These are phyloP conservation scores for Hypoxylon sp. DNA, from an alignment of 2,329 filamentous ascomycete genomes.

Conservation along the genomic window DNA sequence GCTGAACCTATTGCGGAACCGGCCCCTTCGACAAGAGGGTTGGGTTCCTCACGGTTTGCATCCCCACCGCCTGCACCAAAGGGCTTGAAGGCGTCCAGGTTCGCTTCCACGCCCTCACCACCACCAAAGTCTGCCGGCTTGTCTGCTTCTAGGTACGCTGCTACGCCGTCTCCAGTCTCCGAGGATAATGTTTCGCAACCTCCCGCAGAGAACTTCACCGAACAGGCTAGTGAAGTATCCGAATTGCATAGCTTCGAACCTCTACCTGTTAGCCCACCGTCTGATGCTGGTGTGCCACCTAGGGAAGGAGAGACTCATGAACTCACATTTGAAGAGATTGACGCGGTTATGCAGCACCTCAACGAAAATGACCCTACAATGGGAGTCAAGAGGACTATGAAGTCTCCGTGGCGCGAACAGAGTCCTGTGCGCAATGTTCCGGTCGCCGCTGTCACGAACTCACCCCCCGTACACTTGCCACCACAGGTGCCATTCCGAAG, in stretches of 20 bases:
- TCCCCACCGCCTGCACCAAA: conserved; percentile 55
- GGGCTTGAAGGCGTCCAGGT: conserved; percentile 64
- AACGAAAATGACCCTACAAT: conserved; percentile 80
- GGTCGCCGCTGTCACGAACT: conserved; percentile 58
- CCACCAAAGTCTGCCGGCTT: conserved; percentile 61
- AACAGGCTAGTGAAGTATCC: conserved; percentile 44
- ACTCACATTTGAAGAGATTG: conserved; percentile 84
- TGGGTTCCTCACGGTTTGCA: conserved; percentile 55
- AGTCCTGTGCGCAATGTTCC: conserved; percentile 59
- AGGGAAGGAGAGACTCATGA: conserved; percentile 54
- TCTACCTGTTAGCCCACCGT: conserved; percentile 53
- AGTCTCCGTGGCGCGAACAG: conserved; percentile 64
- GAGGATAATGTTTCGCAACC: conserved; percentile 40
- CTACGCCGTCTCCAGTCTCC: conserved; percentile 57
- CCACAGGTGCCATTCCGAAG: conserved; percentile 69
- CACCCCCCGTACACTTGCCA: conserved; percentile 68
- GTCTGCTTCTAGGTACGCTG: conserved; percentile 62
- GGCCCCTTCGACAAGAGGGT: conserved; percentile 44
- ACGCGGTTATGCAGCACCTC: conserved; percentile 91
- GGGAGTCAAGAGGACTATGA: conserved; percentile 76
- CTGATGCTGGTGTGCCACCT: conserved; percentile 47
- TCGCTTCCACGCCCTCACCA: conserved; percentile 59
- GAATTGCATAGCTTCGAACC: conserved; percentile 55
- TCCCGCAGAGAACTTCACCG: conserved; percentile 14
- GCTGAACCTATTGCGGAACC: conserved; percentile 45